Base-by-base conservation (phyloP, 2,329 filamentous ascomycete species). In the Plenodomus lindquistii region DNA sequence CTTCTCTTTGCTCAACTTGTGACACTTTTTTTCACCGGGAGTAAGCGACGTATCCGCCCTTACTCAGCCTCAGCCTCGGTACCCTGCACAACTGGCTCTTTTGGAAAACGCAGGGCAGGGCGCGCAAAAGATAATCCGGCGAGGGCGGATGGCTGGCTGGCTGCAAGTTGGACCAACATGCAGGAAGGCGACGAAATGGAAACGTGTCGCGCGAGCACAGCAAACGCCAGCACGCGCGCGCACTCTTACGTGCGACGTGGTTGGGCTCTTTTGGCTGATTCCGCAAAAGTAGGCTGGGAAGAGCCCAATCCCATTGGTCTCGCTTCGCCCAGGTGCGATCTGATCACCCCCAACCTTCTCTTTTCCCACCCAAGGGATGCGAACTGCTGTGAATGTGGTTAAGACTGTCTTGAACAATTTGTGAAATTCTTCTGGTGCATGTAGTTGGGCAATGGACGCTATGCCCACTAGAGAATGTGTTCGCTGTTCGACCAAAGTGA, bases 201-300 rank as follows among this genome's bases (percentile, higher is more conserved):
- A 31, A 55, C 48, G 48, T 46, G 52, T 52, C 48, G 46, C 49
- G 46, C 37, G 15, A 31, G 27, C 27, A n/a, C n/a, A 31, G 15
- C 27, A 31, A 31, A 8, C 27, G 27, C 27, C 27, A 31, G 27
- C 27, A 46, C 36, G 46, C 49, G 31, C 27, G 55, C 60, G 60
- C 54, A 57, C 49, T 39, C 51, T 62, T 62, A 60, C 49, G 46
- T 52, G 57, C 51, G 59, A 56, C 52, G 60, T 59, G 57, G 59
- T 63, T 64, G 61, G 59, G 61, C 61, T 48, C 27, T 31, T 31
- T 31, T 31, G 27, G 27, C 27, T 31, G 27, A 31, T 4, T 31
- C 27, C n/a, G 27, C 27, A 31, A 31, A 15, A 31, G 42, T 19
- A 45, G 52, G 57, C 55, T 61, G 55, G 60, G 53, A 42, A 44